Percentiles rank a stretch among this genome's conserved stretches.
These are phyloP conservation scores for Graphilbum fragrans DNA, from an alignment of 2,329 filamentous ascomycete species.

Conservation along the genomic window DNA sequence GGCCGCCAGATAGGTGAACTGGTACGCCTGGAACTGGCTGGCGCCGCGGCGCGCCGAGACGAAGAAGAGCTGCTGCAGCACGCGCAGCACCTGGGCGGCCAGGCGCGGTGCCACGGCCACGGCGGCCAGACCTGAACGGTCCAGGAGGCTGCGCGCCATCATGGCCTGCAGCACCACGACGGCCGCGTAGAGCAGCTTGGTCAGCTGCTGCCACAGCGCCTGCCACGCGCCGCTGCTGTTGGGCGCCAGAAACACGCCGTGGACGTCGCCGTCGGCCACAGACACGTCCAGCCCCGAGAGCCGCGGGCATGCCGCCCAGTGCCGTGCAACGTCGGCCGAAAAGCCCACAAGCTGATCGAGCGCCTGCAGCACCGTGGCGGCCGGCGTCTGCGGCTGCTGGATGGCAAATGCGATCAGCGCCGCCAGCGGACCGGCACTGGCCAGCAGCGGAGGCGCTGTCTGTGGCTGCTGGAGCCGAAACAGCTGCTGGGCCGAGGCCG, in stretches of 20 bases:
- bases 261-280: constrained; percentile 51
- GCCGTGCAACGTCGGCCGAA: constrained; percentile 49
- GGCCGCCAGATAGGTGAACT: constrained; percentile 70
- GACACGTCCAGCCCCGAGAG: constrained; percentile 34
- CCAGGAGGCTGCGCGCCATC: constrained; percentile 49
- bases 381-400: constrained; percentile 25
- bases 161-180: constrained; percentile 66
- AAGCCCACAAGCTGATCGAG: constrained; percentile 56
- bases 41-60: constrained; percentile 64
- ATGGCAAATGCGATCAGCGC: constrained; percentile 53
- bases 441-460: constrained; percentile 38
- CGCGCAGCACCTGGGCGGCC: constrained; percentile 59
- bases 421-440: constrained; percentile 55
- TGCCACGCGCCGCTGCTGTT: constrained; percentile 59
- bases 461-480: constrained; percentile 47
- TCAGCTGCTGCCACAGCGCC: constrained; percentile 61
- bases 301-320: constrained; percentile 59
- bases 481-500: constrained; percentile 47
- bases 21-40: constrained; percentile 69
- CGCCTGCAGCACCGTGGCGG: constrained; percentile 14
- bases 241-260: constrained; percentile 50
- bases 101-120: constrained; percentile 28
- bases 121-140: constrained; percentile 29
- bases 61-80: constrained; percentile 69
- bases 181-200: constrained; percentile 62